Conservation (phyloP, 208 protist genomes). For the Wallacemonas sp. region DNA sequence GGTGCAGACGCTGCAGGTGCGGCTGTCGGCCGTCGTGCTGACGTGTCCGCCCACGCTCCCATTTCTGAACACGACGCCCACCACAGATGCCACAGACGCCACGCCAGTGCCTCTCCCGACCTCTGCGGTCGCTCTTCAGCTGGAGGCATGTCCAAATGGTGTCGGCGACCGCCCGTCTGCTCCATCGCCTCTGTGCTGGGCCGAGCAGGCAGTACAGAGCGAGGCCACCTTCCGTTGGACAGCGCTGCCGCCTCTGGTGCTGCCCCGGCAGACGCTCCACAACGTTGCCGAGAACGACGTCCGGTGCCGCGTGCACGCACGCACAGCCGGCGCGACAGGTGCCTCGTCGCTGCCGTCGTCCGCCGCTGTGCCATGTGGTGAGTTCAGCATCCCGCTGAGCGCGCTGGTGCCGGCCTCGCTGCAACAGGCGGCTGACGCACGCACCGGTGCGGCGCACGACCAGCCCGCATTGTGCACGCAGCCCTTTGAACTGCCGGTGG, state of each 20-base stretch:
- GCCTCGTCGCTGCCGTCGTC: not conserved
- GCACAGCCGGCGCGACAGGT: not conserved
- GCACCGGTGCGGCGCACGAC: not conserved
- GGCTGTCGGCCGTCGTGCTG: slow-evolving; percentile 1
- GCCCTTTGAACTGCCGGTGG: not conserved
- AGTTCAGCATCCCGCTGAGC: not conserved
- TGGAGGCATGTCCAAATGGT: too few relatives aligned
- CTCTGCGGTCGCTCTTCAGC: too few relatives aligned
- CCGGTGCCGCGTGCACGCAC: not conserved
- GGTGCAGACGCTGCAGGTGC: slow-evolving; percentile 12
- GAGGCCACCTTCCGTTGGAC: slow-evolving; percentile 6
- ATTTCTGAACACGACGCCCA: not conserved
- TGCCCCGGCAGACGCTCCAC: not conserved
- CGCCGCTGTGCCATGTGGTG: not conserved
- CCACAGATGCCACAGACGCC: too few relatives aligned
- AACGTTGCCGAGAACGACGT: not conserved
- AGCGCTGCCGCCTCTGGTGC: not conserved
- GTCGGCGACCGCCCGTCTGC: not conserved
- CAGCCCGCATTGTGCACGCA: not conserved
- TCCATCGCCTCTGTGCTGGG: slow-evolving; percentile 1
- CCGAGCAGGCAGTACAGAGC: not conserved
- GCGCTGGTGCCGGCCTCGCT: not conserved
- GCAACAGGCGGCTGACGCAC: not conserved
- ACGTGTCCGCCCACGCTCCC: not conserved
- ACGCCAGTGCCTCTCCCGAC: too few relatives aligned